These are phyloP conservation scores for Suillus ampliporus DNA, from an alignment of 768 basidiomycete species.

Conservation along the genomic window DNA sequence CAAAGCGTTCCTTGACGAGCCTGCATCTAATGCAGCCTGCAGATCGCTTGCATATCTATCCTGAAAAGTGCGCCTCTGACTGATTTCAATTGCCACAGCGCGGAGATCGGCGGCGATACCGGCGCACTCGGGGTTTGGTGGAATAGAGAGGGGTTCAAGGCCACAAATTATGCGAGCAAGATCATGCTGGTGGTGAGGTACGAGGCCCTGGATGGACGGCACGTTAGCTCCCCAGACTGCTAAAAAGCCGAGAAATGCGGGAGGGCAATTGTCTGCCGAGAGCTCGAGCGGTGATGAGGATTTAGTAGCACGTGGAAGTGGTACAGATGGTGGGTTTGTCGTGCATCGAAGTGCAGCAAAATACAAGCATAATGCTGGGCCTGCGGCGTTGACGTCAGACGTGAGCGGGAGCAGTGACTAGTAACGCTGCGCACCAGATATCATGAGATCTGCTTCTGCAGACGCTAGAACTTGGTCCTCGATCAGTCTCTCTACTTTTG, in stretches of 20 bases:
- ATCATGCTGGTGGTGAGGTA: constrained; percentile 75
- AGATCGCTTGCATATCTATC: constrained; percentile 76
- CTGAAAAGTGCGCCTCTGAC: constrained; percentile 84
- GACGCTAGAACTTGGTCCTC: constrained; percentile 75
- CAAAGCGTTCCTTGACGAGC: constrained; percentile 37
- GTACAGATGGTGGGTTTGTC: constrained; percentile 80
- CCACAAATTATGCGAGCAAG: constrained; percentile 82
- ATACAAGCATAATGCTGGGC: constrained; percentile 83
- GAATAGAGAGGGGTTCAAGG: constrained; percentile 49
- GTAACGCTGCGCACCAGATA: constrained; percentile 61
- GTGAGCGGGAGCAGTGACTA: background rate
- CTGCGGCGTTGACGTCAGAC: constrained; percentile 36
- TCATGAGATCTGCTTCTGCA: constrained; percentile 86
- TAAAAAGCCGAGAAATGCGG: constrained; percentile 69
- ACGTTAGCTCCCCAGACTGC: constrained; percentile 75
- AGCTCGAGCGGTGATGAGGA: constrained; percentile 57
- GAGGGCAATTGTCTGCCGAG: constrained; percentile 71
- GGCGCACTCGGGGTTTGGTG: constrained; percentile 47
- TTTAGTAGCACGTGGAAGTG: constrained; percentile 67
- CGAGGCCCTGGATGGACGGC: constrained; percentile 63
- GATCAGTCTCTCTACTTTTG: constrained; percentile 75
- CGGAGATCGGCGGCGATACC: constrained; percentile 83
- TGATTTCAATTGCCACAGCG: constrained; percentile 86
- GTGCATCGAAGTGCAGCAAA: constrained; percentile 82
- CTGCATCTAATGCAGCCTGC: constrained; percentile 80